Evolutionary conservation across 108 stramenopile species (phyloP).

Genomic region (Cyclotella baltica): DNA sequence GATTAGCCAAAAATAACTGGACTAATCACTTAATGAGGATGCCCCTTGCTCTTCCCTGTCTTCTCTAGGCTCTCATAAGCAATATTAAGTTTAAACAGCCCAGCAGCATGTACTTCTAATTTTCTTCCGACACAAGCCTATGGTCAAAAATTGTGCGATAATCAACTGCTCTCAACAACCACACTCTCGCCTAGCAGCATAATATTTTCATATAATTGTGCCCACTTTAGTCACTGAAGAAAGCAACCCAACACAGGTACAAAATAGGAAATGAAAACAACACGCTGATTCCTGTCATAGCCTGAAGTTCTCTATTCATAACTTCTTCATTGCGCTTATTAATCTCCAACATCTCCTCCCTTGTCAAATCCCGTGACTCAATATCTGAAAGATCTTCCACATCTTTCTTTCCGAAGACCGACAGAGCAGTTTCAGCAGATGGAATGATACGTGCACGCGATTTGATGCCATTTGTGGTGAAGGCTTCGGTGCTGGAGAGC

Average conservation of each 20-base stretch:
- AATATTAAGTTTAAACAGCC: too few relatives aligned
- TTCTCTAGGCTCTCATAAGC: too few relatives aligned
- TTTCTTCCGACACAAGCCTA: too few relatives aligned
- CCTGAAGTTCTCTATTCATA: conserved; percentile 82
- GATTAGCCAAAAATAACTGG: too few relatives aligned
- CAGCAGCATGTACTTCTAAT: too few relatives aligned
- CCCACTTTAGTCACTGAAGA: conserved; percentile 80
- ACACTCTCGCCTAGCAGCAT: too few relatives aligned
- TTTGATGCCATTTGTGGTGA: conserved; percentile 43
- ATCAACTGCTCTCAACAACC: too few relatives aligned
- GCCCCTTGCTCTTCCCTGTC: too few relatives aligned
- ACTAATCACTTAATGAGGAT: too few relatives aligned
- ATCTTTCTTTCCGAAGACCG: conserved; percentile 67
- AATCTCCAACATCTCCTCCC: conserved; percentile 82
- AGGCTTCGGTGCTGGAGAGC: conserved; percentile 32
- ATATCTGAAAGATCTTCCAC: conserved; percentile 76
- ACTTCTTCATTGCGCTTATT: conserved; percentile 77
- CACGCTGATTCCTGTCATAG: conserved; percentile 83
- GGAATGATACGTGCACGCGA: conserved; percentile 15
- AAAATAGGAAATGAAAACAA: conserved; percentile 81
- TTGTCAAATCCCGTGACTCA: conserved; percentile 82
- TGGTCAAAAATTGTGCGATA: too few relatives aligned
- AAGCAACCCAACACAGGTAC: conserved; percentile 91
- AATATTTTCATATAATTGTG: too few relatives aligned
- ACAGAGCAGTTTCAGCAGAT: conserved; percentile 25